A percentile compares a stretch with the other conserved stretches of the same genome.
These are phyloP conservation scores for Kwoniella dejecticola DNA, from an alignment of 768 basidiomycete species.

Conservation along the genomic window DNA sequence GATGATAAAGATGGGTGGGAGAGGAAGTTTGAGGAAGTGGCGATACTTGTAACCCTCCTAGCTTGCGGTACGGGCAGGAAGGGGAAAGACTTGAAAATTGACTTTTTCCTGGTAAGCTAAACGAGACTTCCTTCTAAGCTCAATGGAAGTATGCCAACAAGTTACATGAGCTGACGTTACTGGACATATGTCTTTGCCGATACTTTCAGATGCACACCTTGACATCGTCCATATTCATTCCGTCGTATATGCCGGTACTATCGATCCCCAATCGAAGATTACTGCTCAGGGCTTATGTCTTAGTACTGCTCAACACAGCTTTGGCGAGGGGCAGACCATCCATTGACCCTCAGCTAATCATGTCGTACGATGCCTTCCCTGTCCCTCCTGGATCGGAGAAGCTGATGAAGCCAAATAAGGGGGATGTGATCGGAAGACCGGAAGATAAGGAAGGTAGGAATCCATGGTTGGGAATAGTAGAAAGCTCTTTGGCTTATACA, in stretches of 20 bases:
- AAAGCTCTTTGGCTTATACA: slow-evolving; percentile 31
- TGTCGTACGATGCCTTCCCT: slow-evolving; percentile 31
- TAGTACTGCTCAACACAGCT: slow-evolving; percentile 27
- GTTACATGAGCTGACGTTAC: too few relatives aligned
- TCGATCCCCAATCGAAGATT: slow-evolving; percentile 28
- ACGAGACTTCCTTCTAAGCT: too few relatives aligned
- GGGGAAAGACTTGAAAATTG: slow-evolving; percentile 32
- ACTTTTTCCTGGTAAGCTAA: slow-evolving; percentile 48
- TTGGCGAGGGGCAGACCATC: slow-evolving; percentile 34
- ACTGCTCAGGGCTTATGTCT: slow-evolving; percentile 33
- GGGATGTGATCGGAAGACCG: slow-evolving; percentile 18
- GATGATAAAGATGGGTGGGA: slow-evolving; percentile 30
- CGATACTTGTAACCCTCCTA: slow-evolving; percentile 35
- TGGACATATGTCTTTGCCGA: neutral
- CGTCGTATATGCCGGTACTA: slow-evolving; percentile 30
- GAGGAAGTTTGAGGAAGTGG: slow-evolving; percentile 38
- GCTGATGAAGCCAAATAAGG: neutral
- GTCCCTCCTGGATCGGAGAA: slow-evolving; percentile 18
- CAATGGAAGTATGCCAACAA: too few relatives aligned
- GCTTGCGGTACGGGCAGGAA: slow-evolving; percentile 30
- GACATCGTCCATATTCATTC: slow-evolving; percentile 45
- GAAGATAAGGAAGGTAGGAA: slow-evolving; percentile 27
- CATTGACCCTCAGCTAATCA: slow-evolving; percentile 30
- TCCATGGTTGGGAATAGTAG: slow-evolving; percentile 34
- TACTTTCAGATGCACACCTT: slow-evolving; percentile 41